Percentiles rank a stretch among this genome's conserved stretches.
phyloP scores from a whole-genome alignment of 1,284 basidiomycete species.

The Ganoderma resinaceum region DNA sequence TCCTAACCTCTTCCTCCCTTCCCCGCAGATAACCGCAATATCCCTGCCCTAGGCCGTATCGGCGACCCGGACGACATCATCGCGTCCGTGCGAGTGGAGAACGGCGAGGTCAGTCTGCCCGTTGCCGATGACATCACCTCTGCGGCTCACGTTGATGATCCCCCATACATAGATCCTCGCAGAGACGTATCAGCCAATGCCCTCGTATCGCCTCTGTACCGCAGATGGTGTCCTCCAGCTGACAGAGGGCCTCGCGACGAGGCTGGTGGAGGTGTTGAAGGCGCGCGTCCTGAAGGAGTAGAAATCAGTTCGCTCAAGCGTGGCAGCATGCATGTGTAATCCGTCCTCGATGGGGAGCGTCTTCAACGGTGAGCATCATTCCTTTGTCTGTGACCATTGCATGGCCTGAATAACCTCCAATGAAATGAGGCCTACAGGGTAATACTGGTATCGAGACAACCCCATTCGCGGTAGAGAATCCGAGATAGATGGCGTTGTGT shows the following conservation, averaged over 20 bases:
- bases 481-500: background rate
- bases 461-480: background rate
- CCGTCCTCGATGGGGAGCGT: background rate
- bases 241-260: constrained; percentile 63
- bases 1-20: background rate
- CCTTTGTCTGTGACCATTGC: background rate
- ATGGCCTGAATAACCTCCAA: background rate
- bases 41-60: constrained; percentile 74
- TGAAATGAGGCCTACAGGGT: background rate
- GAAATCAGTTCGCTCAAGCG: background rate
- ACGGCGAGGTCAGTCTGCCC: constrained; percentile 61
- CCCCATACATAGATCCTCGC: constrained; percentile 71
- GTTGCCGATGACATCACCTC: background rate
- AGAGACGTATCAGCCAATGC: constrained; percentile 82
- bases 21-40: constrained; percentile 67
- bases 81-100: constrained; percentile 72
- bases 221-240: constrained; percentile 69
- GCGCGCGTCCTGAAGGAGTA: constrained; percentile 27
- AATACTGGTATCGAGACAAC: background rate
- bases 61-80: constrained; percentile 85
- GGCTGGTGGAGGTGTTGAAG: constrained; percentile 49
- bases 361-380: background rate
- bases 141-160: background rate
- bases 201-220: constrained; percentile 79
- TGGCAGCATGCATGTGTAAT: too few species aligned